Percentiles rank a stretch among this genome's conserved stretches.
Evolutionary conservation across 352 stramenopile genomes (phyloP).

Genomic region (Blastocystis sp.): DNA sequence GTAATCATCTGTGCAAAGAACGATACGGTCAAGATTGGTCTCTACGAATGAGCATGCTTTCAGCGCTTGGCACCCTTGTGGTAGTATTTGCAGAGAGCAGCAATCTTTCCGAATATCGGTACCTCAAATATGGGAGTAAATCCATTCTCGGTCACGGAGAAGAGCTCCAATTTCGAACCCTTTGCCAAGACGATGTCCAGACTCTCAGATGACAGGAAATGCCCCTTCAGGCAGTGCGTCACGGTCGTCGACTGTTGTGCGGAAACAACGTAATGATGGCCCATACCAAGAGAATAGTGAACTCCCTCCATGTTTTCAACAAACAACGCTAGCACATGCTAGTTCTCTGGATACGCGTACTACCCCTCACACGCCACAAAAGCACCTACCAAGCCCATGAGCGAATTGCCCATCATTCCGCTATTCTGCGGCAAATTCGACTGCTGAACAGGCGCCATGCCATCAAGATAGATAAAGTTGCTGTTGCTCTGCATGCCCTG

Average conservation of each 20-base stretch:
- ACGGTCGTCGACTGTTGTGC: conserved; percentile 53
- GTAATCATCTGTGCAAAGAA: conserved; percentile 55
- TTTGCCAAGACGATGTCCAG: conserved; percentile 62
- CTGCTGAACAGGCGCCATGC: conserved; percentile 22
- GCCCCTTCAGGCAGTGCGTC: conserved; percentile 58
- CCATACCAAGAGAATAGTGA: neutral
- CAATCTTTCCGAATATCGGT: conserved; percentile 62
- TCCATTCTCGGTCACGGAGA: conserved; percentile 48
- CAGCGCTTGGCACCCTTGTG: neutral
- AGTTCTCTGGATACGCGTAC: conserved; percentile 44
- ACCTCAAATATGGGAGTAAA: conserved; percentile 59
- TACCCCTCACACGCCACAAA: neutral
- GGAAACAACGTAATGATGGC: conserved; percentile 61
- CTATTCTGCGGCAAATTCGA: conserved; percentile 1
- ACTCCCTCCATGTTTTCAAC: neutral
- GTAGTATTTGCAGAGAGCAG: conserved; percentile 41
- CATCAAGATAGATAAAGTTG: conserved; percentile 48
- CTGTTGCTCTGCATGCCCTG: conserved; percentile 14
- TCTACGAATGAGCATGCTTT: neutral
- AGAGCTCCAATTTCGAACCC: conserved; percentile 55
- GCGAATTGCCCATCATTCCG: conserved; percentile 14
- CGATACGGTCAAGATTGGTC: conserved; percentile 18
- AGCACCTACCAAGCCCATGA: conserved; percentile 38
- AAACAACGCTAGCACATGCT: neutral
- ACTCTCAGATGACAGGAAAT: conserved; percentile 53